Conservation (phyloP, 768 basidiomycete species). For the Pholiota molesta region DNA sequence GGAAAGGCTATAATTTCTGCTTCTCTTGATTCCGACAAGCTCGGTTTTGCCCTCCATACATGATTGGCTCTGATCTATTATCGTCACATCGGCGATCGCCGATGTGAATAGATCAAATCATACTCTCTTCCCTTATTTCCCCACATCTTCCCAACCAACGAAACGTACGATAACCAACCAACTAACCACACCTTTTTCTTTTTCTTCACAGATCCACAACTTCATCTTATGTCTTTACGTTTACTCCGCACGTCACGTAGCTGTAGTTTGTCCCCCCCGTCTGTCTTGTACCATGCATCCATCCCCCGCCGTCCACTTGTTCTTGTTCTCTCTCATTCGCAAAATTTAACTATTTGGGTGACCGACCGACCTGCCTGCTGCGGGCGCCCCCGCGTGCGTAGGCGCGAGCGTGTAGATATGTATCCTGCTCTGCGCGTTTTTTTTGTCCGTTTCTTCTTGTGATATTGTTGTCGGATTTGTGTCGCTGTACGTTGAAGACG, state of each 20-base stretch:
- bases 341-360: neutral
- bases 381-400: too few species aligned
- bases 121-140: too few species aligned
- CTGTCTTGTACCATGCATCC: slow-evolving; percentile 10
- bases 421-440: neutral
- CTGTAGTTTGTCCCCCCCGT: slow-evolving; percentile 9
- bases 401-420: neutral
- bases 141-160: too few species aligned
- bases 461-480: neutral
- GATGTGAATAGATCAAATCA: neutral
- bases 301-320: neutral
- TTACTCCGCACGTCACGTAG: slow-evolving; percentile 12
- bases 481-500: neutral
- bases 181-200: neutral
- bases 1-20: neutral
- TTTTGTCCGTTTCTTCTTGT: neutral
- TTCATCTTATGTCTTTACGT: slow-evolving; percentile 8
- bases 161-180: neutral
- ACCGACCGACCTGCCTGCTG: neutral
- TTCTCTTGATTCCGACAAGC: neutral
- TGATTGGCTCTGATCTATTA: neutral
- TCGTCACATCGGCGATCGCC: neutral
- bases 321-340: too few species aligned
- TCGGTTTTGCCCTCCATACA: neutral
- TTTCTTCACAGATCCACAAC: neutral